Conservation (phyloP, 371 early-diverging fungal species). For the Mortierella sp. region DNA sequence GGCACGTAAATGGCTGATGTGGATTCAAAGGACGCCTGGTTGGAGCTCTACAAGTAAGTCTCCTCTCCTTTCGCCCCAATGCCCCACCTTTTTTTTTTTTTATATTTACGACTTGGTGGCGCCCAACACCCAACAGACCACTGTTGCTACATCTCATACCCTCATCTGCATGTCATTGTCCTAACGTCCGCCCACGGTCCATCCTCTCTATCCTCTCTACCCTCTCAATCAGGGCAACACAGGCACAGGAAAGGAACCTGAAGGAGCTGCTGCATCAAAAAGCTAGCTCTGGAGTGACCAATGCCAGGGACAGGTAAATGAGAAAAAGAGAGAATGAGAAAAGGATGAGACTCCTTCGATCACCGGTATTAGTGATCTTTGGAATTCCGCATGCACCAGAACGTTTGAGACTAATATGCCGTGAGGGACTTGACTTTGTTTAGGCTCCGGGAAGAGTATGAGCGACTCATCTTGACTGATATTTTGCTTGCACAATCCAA, state of each 20-base stretch:
- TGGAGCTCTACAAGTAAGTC: constrained; percentile 37
- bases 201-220: too few species aligned
- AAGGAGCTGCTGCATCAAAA: constrained; percentile 45
- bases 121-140: too few species aligned
- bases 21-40: constrained; percentile 20
- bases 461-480: constrained; percentile 51
- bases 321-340: not conserved
- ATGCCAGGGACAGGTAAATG: constrained; percentile 47
- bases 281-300: constrained; percentile 38
- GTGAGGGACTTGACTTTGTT: not conserved
- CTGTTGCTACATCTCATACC: too few species aligned
- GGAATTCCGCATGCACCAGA: not conserved
- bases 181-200: too few species aligned
- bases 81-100: not conserved
- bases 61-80: not conserved
- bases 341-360: not conserved
- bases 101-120: not conserved
- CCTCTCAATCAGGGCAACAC: constrained; percentile 27
- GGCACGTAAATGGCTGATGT: too few species aligned
- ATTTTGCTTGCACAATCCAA: constrained; percentile 56
- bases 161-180: too few species aligned
- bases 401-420: too few species aligned
- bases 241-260: constrained; percentile 36
- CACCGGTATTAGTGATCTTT: not conserved
- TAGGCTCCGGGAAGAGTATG: constrained; percentile 56